Base-by-base conservation (phyloP, 2,329 filamentous ascomycete species). In the Zasmidium citrigriseum region DNA sequence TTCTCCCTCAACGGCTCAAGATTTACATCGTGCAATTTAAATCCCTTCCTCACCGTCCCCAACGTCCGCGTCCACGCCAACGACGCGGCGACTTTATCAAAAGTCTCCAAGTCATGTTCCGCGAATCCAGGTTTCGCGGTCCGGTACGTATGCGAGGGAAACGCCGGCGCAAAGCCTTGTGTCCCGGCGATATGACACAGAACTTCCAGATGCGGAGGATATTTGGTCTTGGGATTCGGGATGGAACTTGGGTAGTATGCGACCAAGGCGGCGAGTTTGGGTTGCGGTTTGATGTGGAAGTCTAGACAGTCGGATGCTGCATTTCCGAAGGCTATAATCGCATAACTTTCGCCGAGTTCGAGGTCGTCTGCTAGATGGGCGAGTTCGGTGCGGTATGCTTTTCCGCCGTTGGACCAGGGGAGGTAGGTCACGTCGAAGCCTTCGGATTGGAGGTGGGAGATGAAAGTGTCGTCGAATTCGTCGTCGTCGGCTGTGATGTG, bases 41-140 rank as follows among this genome's bases (percentile, higher is more conserved):
- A 72, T 0, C 63, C 70, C 45, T 62, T 67, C 24, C 70, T 67
- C 55, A 80, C 65, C 12, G 64, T 63, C 4, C 67, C 68, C 27
- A 80, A 60, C 23, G 75, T 75, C 46, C 78, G 70, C n/a, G 71
- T 76, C 75, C 76, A 79, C 2, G 76, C 70, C 27, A 80, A 60
- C 7, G 71, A 70, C 2, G 76, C 74, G 9, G 78, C 73, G 14
- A 78, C 68, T n/a, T 70, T 71, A 38, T 75, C 72, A 58, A 72
- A 80, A 11, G 73, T 66, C 16, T 70, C 68, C 10, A 74, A 65
- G 23, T 72, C 72, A 12, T 68, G 69, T 59, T 80, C 78, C 16
- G 78, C 76, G 56, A 80, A 80, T 0, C 78, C 77, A 0, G 68
- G 65, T 27, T 67, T 59, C 12, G 71, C 72, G 18, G 69, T 67